Conservation (phyloP, 2,329 filamentous ascomycete genomes). For the Diplodia mutila region DNA sequence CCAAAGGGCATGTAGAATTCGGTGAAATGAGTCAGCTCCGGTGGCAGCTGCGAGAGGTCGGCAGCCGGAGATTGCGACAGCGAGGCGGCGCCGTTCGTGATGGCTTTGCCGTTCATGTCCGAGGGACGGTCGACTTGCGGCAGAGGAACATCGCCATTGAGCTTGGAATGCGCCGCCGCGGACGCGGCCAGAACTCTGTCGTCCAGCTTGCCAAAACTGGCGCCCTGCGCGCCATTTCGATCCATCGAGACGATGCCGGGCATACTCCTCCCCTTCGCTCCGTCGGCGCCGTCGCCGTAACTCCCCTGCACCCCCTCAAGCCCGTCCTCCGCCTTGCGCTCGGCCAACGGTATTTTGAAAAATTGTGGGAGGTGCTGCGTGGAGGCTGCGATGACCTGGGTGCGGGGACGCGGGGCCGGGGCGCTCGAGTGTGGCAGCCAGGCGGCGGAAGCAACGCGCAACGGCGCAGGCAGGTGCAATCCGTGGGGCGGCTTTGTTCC, state of each 20-base stretch:
- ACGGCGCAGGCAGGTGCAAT: constrained; percentile 20
- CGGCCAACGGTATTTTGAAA: constrained; percentile 25
- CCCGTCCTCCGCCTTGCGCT: constrained; percentile 25
- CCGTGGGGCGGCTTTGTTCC: constrained; percentile 17
- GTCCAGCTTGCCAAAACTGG: constrained; percentile 31
- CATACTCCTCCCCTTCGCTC: constrained; percentile 46
- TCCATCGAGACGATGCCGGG: constrained; percentile 55
- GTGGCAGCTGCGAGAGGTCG: constrained; percentile 44
- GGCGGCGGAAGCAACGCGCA: constrained; percentile 20
- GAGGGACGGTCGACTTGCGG: constrained; percentile 24
- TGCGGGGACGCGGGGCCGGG: constrained; percentile 20
- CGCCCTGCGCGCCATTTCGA: constrained; percentile 45
- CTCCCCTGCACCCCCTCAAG: constrained; percentile 28
- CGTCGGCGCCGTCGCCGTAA: constrained; percentile 39
- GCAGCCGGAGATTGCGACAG: constrained; percentile 24
- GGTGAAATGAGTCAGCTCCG: constrained; percentile 69
- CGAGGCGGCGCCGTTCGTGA: constrained; percentile 26
- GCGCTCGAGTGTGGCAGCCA: constrained; percentile 20
- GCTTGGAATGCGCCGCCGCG: constrained; percentile 12
- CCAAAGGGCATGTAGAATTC: constrained; percentile 74
- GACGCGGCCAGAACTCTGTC: constrained; percentile 8
- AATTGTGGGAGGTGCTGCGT: constrained; percentile 9
- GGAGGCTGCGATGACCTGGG: constrained; percentile 4
- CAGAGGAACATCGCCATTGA: constrained; percentile 22
- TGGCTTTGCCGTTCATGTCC: constrained; percentile 15